Percentiles rank a stretch among this genome's conserved stretches.
Conservation (phyloP, 1,139 yeast species). For the Scheffersomyces titani region DNA sequence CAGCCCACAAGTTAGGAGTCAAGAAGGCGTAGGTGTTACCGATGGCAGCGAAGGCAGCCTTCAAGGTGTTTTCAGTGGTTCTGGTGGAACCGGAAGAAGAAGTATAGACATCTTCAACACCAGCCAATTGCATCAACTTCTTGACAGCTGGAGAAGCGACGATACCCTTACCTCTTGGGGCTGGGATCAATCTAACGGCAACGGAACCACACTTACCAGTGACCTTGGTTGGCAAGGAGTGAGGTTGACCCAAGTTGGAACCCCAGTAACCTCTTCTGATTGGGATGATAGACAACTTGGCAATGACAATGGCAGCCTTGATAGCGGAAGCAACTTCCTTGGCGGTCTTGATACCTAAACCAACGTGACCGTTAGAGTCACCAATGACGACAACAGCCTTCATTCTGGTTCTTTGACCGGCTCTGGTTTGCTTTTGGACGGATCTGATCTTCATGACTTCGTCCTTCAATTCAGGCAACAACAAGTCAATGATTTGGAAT, state of each 20-base stretch:
- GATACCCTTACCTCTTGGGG: slow-evolving; percentile 99
- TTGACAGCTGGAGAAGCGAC: slow-evolving; percentile 99
- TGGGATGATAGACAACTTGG: slow-evolving; percentile 98
- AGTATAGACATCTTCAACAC: slow-evolving; percentile 99
- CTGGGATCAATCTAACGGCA: slow-evolving; percentile 97
- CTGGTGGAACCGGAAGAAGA: slow-evolving; percentile 99
- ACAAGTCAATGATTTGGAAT: slow-evolving; percentile 96
- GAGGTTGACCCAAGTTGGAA: slow-evolving; percentile 99
- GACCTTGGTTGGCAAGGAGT: slow-evolving; percentile 96
- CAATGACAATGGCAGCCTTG: slow-evolving; percentile 99
- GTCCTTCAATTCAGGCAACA: slow-evolving; percentile 94
- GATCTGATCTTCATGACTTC: slow-evolving; percentile 99
- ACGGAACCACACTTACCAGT: slow-evolving; percentile 99
- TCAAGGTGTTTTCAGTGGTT: slow-evolving; percentile 99
- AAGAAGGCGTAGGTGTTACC: slow-evolving; percentile 99
- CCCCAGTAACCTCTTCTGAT: slow-evolving; percentile 99
- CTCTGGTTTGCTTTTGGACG: slow-evolving; percentile 99
- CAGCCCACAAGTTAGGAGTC: slow-evolving; percentile 99
- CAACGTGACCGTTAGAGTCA: slow-evolving; percentile 99
- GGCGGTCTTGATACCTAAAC: slow-evolving; percentile 99
- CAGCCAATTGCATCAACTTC: slow-evolving; percentile 98
- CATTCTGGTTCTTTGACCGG: slow-evolving; percentile 99
- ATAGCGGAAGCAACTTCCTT: slow-evolving; percentile 99
- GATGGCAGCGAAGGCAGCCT: slow-evolving; percentile 99
- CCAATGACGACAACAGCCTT: slow-evolving; percentile 99